Evolutionary conservation across 2,329 filamentous ascomycete genomes (phyloP), one percentile per base, ranked within the genome.

Genomic region (Talaromyces sp.): DNA sequence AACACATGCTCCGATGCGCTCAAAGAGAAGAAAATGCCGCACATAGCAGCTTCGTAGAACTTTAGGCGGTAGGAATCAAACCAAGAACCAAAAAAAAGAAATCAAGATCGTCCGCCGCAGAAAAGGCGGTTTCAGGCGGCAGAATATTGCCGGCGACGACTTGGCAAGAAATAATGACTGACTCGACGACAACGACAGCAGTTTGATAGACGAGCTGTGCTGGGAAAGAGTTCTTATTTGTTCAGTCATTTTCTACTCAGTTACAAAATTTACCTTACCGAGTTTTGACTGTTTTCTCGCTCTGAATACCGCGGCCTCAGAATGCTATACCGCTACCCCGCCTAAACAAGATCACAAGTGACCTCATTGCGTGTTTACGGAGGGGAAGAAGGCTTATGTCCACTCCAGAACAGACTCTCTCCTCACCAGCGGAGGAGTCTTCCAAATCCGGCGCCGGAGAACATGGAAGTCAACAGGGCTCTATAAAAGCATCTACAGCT

Each of bases 11-110:
- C 63, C 30, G 65, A 65, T 42, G 71, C 68, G 65, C 76, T 76
- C 65, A 83, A 71, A 18, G 80, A 82, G 70, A 80, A 82, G 71
- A 80, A 83, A 64, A 84, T 84, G 67, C 82, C 83, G 75, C 76
- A 80, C 78, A 80, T 78, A 63, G 63, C 69, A 42, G 53, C 44
- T 23, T 54, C 18, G 30, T 52, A 33, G 52, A 16, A 30, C 30
- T 31, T 53, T 4, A 53, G 14, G 50, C 31, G 27, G 50, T 53
- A 27, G 27, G 18, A 6, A 40, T 47, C 16, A 16, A 42, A 16
- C n/a, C 28, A 10, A 36, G 34, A 50, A 42, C 36, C 16, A 36
- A 58, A 40, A 9, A 6, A 27, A 33, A 16, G 12, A 28, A 33
- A 54, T 30, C 28, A 18, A 47, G 44, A 47, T 27, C 36, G 27